A percentile compares a stretch with the other conserved stretches of the same genome.
phyloP scores from a whole-genome alignment of 2,329 filamentous ascomycete genomes.

The Colletotrichum destructivum region DNA sequence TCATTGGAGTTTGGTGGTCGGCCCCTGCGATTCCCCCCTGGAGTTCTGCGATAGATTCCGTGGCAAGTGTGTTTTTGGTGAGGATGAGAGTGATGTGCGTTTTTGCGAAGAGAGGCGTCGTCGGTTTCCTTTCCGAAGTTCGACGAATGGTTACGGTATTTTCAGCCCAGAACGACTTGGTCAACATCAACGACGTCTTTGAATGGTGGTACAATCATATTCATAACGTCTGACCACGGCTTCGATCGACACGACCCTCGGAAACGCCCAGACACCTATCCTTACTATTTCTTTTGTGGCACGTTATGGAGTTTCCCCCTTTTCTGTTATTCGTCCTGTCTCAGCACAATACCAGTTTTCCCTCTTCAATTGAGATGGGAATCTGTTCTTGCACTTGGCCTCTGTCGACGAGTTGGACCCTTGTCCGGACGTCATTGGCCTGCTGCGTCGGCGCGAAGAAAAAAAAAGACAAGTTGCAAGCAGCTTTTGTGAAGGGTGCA shows the following conservation, averaged over 20 bases:
- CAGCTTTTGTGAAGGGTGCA: conserved; percentile 12
- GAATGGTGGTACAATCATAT: not conserved
- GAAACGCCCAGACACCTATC: not conserved
- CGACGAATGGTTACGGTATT: not conserved
- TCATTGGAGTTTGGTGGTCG: conserved; percentile 41
- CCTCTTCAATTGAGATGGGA: not conserved
- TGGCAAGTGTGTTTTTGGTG: conserved; percentile 27
- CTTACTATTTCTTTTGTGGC: conserved; percentile 6
- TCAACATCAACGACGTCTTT: not conserved
- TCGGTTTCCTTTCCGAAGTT: too few species aligned
- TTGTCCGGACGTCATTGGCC: not conserved
- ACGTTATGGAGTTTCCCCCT: not conserved
- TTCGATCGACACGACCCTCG: not conserved
- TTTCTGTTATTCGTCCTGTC: not conserved
- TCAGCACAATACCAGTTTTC: not conserved
- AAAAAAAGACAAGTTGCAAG: conserved; percentile 25
- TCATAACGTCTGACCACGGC: not conserved
- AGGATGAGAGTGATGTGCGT: conserved; percentile 5
- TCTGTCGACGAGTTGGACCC: too few species aligned
- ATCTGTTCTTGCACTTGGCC: not conserved
- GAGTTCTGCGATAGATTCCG: conserved; percentile 42
- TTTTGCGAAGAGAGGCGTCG: not conserved
- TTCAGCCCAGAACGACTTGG: not conserved
- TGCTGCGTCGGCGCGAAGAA: not conserved
- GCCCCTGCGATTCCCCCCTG: conserved; percentile 27